Percentiles rank a stretch among this genome's conserved stretches.
Evolutionary conservation across 495 filamentous ascomycete genomes (phyloP).

Genomic region (Jackrogersella multiformis): DNA sequence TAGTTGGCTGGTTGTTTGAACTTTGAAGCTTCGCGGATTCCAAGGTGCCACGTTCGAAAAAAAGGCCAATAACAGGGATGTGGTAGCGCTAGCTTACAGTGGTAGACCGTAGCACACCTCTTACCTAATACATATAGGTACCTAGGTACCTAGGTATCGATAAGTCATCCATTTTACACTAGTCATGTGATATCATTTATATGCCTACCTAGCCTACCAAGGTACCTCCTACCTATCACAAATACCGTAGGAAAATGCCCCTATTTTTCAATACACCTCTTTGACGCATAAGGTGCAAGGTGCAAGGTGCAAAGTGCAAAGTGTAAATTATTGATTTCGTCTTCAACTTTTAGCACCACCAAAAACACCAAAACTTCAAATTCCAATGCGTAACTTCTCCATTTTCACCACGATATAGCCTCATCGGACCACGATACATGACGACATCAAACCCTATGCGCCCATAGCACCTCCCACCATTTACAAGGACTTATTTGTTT

Average conservation of each 20-base stretch:
- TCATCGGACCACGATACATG: slow-evolving; percentile 4
- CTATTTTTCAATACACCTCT: slow-evolving; percentile 20
- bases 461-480: background rate
- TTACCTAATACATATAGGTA: too few species aligned
- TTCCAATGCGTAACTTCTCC: background rate
- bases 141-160: slow-evolving; percentile 7
- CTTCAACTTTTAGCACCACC: slow-evolving; percentile 31
- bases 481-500: background rate
- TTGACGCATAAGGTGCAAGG: slow-evolving; percentile 12
- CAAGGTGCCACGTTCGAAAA: slow-evolving; percentile 61
- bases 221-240: too few species aligned
- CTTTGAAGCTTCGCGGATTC: slow-evolving; percentile 30
- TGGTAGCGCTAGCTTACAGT: slow-evolving; percentile 21
- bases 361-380: too few species aligned
- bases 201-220: too few species aligned
- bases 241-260: background rate
- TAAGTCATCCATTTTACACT: background rate
- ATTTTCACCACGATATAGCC: slow-evolving; percentile 8
- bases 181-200: slow-evolving; percentile 9
- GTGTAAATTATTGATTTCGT: slow-evolving; percentile 1
- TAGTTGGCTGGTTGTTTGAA: slow-evolving; percentile 2
- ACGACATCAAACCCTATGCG: slow-evolving; percentile 8
- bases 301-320: background rate
- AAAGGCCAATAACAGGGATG: slow-evolving; percentile 43
- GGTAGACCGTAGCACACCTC: too few species aligned